Percentiles rank a stretch among this genome's conserved stretches.
phyloP scores from a whole-genome alignment of 2,329 filamentous ascomycete genomes.

The Hortaea sp. region DNA sequence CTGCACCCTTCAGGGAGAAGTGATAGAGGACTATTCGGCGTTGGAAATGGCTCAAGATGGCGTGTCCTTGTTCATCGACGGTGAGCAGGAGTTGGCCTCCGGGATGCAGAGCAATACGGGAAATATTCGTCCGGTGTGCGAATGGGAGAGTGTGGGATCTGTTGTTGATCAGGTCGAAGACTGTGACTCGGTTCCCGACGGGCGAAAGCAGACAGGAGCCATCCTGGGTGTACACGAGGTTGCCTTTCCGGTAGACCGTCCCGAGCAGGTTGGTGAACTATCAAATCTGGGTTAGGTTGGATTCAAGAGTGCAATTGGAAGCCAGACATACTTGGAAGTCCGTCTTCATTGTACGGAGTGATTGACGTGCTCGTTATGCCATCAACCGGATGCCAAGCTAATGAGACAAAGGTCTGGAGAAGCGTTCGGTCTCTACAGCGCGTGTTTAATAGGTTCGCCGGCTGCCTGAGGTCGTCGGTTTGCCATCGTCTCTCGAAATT shows the following conservation, averaged over 20 bases:
- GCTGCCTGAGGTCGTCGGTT: not conserved
- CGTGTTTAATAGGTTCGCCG: too few species aligned
- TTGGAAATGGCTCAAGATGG: constrained; percentile 83
- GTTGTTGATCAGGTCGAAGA: constrained; percentile 93
- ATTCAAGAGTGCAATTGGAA: not conserved
- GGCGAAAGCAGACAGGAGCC: constrained; percentile 92
- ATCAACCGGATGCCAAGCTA: too few species aligned
- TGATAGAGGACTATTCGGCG: constrained; percentile 82
- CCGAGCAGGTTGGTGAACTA: constrained; percentile 97
- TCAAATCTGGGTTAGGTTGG: not conserved
- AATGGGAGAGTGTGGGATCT: constrained; percentile 82
- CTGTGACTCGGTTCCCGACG: constrained; percentile 88
- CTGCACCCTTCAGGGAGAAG: constrained; percentile 82
- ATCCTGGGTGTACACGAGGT: constrained; percentile 91
- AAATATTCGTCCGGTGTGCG: constrained; percentile 87
- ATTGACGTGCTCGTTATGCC: not conserved
- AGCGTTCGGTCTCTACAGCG: too few species aligned
- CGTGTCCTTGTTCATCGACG: constrained; percentile 86
- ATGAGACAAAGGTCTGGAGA: too few species aligned
- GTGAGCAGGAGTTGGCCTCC: constrained; percentile 86
- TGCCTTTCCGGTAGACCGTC: constrained; percentile 97
- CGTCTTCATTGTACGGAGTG: constrained; percentile 66
- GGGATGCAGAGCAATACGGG: constrained; percentile 77
- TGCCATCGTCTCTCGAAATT: not conserved
- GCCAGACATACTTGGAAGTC: constrained; percentile 71